Evolutionary conservation across 192 early-diverging fungal genomes (phyloP), one percentile per base, ranked within the genome.

Genomic region (Endogone sp.): DNA sequence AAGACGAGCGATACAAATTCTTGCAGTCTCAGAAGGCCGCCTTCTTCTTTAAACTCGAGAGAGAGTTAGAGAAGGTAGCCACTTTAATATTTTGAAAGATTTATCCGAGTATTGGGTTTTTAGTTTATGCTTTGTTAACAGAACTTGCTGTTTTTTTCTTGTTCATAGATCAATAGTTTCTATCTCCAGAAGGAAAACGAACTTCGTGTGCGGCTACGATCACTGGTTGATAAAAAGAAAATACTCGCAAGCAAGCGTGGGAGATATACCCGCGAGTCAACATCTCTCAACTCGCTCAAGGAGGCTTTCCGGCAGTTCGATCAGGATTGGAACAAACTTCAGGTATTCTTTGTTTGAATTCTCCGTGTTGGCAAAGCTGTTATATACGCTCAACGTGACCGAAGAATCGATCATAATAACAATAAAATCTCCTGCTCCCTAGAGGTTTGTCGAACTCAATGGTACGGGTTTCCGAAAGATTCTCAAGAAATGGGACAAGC

Each of bases 401-500:
- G n/a, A n/a, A n/a, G n/a, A n/a, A n/a, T n/a, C n/a, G n/a, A n/a
- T n/a, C n/a, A n/a, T n/a, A n/a, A n/a, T n/a, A n/a, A 2, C 29
- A 8, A 13, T n/a, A 23, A 8, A 16, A 21, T 22, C 60, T 26
- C 49, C 55, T 57, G 32, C 31, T 70, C 44, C 27, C 56, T 75
- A 95, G 88, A 95, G 94, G 86, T 99, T 95, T 81, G 94, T 99
- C 37, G 94, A 98, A 78, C 86, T 98, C 37, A 99, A 99, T 77
- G 90, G 86, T 29, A 93, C 92, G 22, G 98, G 97, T 29, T 99
- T 99, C 75, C 82, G 96, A 29, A 99, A 99, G 85, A 99, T 99
- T 60, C 74, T 99, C 62, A 99, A 99, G 76, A 99, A 99, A 79
- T 99, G 95, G 95, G 98, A 99, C 87, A 99, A 99, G 82, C 88